Conservation (phyloP, 495 filamentous ascomycete genomes). For the Penicillium angulare region DNA sequence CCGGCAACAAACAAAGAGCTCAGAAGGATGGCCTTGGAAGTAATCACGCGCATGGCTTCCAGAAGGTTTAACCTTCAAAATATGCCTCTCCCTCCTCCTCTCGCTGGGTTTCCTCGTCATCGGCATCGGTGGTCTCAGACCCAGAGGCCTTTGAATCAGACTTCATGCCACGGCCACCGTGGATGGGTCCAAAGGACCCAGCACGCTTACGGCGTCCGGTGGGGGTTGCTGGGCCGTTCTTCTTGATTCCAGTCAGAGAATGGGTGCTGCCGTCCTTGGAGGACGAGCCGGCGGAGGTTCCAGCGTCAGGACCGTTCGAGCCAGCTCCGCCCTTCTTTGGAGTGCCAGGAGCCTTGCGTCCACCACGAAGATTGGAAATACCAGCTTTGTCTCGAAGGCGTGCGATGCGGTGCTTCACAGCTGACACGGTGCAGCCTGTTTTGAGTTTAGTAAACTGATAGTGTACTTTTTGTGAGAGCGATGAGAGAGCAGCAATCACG, state of each 20-base stretch:
- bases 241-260: not conserved
- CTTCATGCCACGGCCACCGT: not conserved
- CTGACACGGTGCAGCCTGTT: slow-evolving; percentile 8
- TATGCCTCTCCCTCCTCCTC: not conserved
- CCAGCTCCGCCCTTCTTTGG: not conserved
- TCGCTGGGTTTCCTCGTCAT: not conserved
- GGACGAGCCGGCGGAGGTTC: too few species aligned
- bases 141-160: not conserved
- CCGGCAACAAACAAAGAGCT: too few species aligned
- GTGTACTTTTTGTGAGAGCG: not conserved
- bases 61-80: too few species aligned
- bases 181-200: not conserved
- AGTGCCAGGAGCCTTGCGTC: not conserved
- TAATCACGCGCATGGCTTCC: too few species aligned
- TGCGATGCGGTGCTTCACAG: slow-evolving; percentile 10
- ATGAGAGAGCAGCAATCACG: not conserved
- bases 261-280: too few species aligned
- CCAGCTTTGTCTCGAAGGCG: slow-evolving; percentile 7
- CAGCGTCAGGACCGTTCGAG: not conserved
- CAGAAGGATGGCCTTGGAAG: too few species aligned
- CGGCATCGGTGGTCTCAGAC: not conserved
- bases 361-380: not conserved
- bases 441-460: not conserved
- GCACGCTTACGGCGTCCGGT: not conserved
- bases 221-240: too few species aligned